Evolutionary conservation across 1,139 yeast species (phyloP).

Genomic region (Hansenula anomala): DNA sequence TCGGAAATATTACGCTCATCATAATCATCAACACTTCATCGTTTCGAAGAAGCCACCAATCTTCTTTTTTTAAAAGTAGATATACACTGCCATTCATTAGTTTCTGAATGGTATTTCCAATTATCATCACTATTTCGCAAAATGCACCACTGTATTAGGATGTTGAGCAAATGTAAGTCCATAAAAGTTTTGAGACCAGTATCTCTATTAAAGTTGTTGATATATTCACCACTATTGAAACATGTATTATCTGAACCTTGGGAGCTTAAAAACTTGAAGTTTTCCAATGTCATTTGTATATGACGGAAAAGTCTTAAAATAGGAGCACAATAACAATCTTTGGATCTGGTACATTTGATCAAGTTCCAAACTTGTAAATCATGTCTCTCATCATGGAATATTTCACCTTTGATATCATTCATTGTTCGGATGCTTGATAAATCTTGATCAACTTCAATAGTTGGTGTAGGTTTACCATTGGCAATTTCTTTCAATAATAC

Average conservation of each 20-base stretch:
- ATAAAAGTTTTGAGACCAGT: not conserved
- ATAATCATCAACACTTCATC: not conserved
- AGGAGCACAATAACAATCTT: constrained; percentile 3
- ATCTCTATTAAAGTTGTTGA: not conserved
- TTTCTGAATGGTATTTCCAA: not conserved
- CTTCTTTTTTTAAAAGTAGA: not conserved
- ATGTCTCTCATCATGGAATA: constrained; percentile 34
- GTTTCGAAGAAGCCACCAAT: not conserved
- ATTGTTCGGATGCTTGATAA: not conserved
- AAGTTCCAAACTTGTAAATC: constrained; percentile 19
- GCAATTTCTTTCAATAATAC: no score
- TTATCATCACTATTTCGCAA: not conserved
- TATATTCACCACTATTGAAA: not conserved
- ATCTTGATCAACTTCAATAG: no score
- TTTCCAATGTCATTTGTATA: not conserved
- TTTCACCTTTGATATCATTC: constrained; percentile 12
- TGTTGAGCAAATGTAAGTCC: not conserved
- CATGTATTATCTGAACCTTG: not conserved
- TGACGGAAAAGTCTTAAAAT: not conserved
- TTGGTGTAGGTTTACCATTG: constrained; percentile 9
- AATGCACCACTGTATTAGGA: not conserved
- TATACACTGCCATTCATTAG: not conserved
- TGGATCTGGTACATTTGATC: constrained; percentile 10
- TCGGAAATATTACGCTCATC: not conserved
- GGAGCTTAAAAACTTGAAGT: not conserved